Conservation (phyloP, 106 monocot genomes). For the Dendrobium chrysotoxum region DNA sequence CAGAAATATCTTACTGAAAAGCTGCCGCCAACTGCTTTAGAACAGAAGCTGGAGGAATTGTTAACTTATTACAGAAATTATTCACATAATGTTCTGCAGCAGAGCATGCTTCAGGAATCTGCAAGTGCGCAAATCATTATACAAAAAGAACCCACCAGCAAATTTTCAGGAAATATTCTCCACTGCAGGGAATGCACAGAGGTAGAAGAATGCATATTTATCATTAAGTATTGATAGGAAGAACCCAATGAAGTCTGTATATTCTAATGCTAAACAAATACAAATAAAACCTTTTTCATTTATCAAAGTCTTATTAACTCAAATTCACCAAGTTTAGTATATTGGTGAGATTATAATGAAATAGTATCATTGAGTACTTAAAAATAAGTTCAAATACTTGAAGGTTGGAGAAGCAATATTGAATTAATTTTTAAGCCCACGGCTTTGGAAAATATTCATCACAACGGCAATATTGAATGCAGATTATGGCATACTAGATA, state of each 20-base stretch:
- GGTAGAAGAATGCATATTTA: neutral
- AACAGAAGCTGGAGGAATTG: conserved; percentile 38
- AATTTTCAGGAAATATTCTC: neutral
- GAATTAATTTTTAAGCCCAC: no score
- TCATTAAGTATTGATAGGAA: neutral
- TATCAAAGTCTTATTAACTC: neutral
- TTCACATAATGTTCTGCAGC: conserved; percentile 7
- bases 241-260: neutral
- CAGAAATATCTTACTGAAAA: conserved; percentile 43
- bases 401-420: neutral
- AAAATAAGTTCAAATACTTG: neutral
- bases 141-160: neutral
- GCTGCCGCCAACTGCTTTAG: conserved; percentile 50
- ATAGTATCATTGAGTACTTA: neutral
- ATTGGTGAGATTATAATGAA: neutral
- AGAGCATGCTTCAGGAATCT: conserved; percentile 23
- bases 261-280: neutral
- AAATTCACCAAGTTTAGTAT: neutral
- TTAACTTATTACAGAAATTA: conserved; percentile 14
- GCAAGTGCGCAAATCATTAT: conserved; percentile 3
- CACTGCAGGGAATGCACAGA: neutral
- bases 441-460: neutral
- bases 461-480: neutral
- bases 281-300: neutral
- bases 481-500: neutral